Base-by-base conservation (phyloP, 805 yeast species). In the Diddensiella santjacobensis region DNA sequence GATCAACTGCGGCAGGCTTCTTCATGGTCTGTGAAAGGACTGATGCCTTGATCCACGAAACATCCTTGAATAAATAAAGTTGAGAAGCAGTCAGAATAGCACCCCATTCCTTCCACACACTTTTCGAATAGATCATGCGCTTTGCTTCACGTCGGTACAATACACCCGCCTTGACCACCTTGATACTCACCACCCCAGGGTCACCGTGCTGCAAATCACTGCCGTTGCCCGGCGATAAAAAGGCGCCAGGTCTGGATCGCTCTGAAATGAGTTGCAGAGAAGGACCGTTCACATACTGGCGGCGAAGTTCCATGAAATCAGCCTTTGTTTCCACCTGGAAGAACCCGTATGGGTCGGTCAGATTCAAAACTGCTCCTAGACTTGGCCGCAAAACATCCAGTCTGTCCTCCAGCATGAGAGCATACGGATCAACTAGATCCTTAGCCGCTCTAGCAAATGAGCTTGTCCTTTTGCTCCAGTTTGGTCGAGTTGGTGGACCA, bases 51-150 rank as follows among this genome's bases (percentile, higher is more conserved):
- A 69, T 56, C 72, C 73, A 69, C 2, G 60, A 44, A 1, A 60
- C 59, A 44, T 70, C 70, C 44, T 68, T 67, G 57, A 71, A 71
- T 30, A 71, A 54, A 47, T 71, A 71, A 3, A 72, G 62, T 44
- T 68, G 68, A 4, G 72, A 65, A 8, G 67, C 62, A 1, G 75
- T 72, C 30, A 71, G 57, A 10, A 71, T 56, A 0, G 67, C 71
- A 6, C 75, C 75, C 70, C 71, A 70, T 41, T 68, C 70, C 19
- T 64, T 60, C 71, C 70, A 67, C 5, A 57, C 53, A 3, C 56
- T 57, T 44, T 57, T 62, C n/a, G 61, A 59, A 19, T 58, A 61
- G 17, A 58, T 42, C 54, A 58, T 54, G 39, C 64, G 58, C 49
- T 62, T 65, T 22, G 55, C 57, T 50, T 71, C 74, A 8, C 65